These are phyloP conservation scores for Ascoidea tarda DNA, from an alignment of 805 yeast genomes.

Conservation along the genomic window DNA sequence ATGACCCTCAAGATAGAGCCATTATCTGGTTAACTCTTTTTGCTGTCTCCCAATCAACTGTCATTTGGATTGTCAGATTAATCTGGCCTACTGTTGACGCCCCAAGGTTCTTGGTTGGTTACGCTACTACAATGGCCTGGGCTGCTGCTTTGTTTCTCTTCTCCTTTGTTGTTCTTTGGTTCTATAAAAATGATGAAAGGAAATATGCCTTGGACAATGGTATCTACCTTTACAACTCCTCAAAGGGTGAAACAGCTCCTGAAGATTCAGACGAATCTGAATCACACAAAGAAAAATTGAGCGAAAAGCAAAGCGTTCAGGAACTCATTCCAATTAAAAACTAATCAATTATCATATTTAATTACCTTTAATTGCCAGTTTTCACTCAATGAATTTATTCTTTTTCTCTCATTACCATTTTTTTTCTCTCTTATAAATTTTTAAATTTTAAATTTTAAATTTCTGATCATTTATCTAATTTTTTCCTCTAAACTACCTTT, in stretches of 20 bases:
- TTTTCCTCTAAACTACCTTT: no score
- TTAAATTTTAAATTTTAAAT: no score
- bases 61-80: conserved; percentile 36
- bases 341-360: no score
- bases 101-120: conserved; percentile 43
- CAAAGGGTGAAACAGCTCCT: conserved; percentile 15
- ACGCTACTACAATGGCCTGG: conserved; percentile 31
- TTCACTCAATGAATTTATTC: no score
- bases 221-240: conserved; percentile 29
- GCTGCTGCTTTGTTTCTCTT: conserved; percentile 31
- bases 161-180: conserved; percentile 36
- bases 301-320: neutral
- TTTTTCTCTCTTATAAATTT: no score
- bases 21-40: conserved; percentile 38
- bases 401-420: no score
- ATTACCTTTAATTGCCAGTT: no score
- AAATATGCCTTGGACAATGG: conserved; percentile 31
- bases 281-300: neutral
- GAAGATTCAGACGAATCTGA: neutral
- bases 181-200: conserved; percentile 40
- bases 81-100: conserved; percentile 40
- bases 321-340: neutral
- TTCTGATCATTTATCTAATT: no score
- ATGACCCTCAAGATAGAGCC: conserved; percentile 38
- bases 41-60: conserved; percentile 35